A percentile compares a stretch with the other conserved stretches of the same genome.
Conservation (phyloP, 164 flowering plant species). For the Sextonia rubra region DNA sequence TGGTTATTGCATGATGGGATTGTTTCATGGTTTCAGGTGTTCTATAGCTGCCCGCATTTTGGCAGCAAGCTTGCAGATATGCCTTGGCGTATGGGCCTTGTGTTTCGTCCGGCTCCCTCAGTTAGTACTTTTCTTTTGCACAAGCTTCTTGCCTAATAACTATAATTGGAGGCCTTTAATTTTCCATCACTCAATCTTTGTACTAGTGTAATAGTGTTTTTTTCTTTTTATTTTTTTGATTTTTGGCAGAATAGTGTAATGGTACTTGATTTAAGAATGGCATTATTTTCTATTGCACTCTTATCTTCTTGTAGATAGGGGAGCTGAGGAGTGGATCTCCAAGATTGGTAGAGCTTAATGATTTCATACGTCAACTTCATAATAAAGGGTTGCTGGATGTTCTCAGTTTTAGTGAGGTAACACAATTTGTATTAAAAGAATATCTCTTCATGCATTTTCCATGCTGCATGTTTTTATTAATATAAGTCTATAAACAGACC, state of each 20-base stretch:
- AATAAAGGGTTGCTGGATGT: constrained; percentile 78
- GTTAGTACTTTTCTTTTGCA: constrained; percentile 40
- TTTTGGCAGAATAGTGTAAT: no score
- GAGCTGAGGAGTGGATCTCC: constrained; percentile 96
- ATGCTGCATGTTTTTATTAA: not conserved
- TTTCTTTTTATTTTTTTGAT: not conserved
- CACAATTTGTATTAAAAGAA: not conserved
- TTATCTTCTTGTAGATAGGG: constrained; percentile 52
- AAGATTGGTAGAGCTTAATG: constrained; percentile 76
- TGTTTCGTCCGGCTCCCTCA: constrained; percentile 91
- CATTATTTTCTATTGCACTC: not conserved
- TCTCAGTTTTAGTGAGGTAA: constrained; percentile 97
- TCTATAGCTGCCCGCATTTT: constrained; percentile 98
- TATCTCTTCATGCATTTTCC: constrained; percentile 6
- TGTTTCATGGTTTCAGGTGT: constrained; percentile 52
- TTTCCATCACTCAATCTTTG: not conserved
- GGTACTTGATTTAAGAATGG: not conserved
- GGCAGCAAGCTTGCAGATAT: constrained; percentile 98
- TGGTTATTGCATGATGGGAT: constrained; percentile 1
- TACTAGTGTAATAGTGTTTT: not conserved
- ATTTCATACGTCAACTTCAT: constrained; percentile 67
- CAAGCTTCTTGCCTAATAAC: constrained; percentile 2
- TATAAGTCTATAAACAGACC: constrained; percentile 48
- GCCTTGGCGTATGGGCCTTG: constrained; percentile 99
- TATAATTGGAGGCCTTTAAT: not conserved